Base-by-base conservation (phyloP, 2,329 filamentous ascomycete species). In the Fusarium temperatum region DNA sequence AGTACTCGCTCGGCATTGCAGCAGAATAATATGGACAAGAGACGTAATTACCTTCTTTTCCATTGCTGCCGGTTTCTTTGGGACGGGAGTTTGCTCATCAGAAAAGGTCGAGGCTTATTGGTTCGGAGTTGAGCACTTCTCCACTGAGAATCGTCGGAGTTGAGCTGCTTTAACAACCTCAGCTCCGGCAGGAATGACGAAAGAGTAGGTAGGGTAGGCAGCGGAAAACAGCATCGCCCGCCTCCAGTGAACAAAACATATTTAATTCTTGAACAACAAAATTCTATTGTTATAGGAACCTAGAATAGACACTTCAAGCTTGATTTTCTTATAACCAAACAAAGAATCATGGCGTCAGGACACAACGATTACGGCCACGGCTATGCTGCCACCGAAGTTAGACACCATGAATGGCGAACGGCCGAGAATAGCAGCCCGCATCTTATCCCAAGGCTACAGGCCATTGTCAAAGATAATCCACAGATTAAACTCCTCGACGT, bases 401-500 rank as follows among this genome's bases (percentile, higher is more conserved):
- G 70, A 45, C 80, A 81, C 57, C 80, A 81, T 36, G 80, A 81
- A 66, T 81, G 79, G 72, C 84, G 86, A 24, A 87, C 84, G 3
- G 84, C 82, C 9, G 81, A 85, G 35, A 82, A 82, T 35, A 84
- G 83, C 63, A 85, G 85, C 8, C 77, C 78, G n/a, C 83, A 85
- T 73, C 78, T 87, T 2, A 63, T 87, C 2, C 83, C 84, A 1
- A 77, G 83, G 59, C 80, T 88, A 44, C 57, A 75, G 26, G 38
- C 72, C 22, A 64, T 74, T 22, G 75, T 36, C 3, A 58, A 59
- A 17, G 53, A 58, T 2, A 82, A 83, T n/a, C 77, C 81, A 11
- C 70, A 78, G 1, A 77, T 84, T 51, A 78, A 75, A 36, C 78
- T 88, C 28, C 81, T 88, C 42, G 86, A 88, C 57, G 82, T 87